phyloP scores from a whole-genome alignment of 2,329 filamentous ascomycete genomes.

The Monilinia fructigena region DNA sequence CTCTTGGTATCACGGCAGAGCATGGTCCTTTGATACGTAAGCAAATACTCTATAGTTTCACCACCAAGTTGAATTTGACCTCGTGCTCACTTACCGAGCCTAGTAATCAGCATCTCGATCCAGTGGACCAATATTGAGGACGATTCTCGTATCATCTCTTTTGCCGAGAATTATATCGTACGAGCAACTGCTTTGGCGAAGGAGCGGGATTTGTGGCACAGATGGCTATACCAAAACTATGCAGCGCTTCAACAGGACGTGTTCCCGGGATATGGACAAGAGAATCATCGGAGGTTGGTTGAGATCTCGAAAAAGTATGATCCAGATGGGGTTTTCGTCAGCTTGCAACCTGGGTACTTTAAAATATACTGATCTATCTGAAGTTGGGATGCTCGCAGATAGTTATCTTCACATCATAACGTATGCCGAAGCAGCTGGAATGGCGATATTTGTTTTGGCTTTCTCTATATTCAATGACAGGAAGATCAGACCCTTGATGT shows the following conservation, averaged over 20 bases:
- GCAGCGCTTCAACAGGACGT: slow-evolving; percentile 42
- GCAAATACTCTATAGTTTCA: not conserved
- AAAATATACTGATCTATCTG: slow-evolving; percentile 37
- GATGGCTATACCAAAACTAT: slow-evolving; percentile 46
- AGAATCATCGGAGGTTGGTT: slow-evolving; percentile 39
- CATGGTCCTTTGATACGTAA: slow-evolving; percentile 27
- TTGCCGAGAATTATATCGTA: slow-evolving; percentile 36
- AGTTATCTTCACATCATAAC: no score
- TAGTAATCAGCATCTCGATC: slow-evolving; percentile 26
- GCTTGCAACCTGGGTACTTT: slow-evolving; percentile 44
- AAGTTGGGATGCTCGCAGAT: no score
- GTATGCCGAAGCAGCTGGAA: no score
- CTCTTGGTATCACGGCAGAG: slow-evolving; percentile 29
- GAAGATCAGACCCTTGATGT: no score
- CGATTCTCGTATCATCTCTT: slow-evolving; percentile 41
- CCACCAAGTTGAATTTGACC: not conserved
- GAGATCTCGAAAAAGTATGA: slow-evolving; percentile 35
- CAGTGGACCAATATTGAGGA: slow-evolving; percentile 39
- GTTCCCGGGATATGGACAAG: slow-evolving; percentile 41
- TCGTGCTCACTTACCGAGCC: not conserved
- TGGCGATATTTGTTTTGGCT: no score
- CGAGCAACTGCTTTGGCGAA: slow-evolving; percentile 37
- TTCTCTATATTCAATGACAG: no score
- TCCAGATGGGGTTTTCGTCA: slow-evolving; percentile 35
- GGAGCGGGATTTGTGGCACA: slow-evolving; percentile 40